phyloP scores from a whole-genome alignment of 116 monocot genomes.

The Dioscorea cayenensis region DNA sequence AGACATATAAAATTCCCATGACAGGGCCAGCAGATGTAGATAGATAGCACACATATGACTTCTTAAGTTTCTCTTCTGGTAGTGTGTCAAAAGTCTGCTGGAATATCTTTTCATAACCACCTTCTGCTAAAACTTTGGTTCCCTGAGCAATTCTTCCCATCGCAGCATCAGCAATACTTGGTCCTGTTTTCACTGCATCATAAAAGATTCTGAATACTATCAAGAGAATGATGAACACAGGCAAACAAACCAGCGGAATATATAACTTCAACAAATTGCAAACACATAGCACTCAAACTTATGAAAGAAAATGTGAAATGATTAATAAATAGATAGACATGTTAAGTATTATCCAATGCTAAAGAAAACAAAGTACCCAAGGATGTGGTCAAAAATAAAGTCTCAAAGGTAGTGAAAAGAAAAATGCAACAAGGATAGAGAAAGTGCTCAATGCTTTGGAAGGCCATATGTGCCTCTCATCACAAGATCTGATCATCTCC shows the following conservation, averaged over 20 bases:
- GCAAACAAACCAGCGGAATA: not conserved
- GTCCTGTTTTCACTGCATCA: constrained; percentile 68
- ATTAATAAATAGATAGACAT: too few relatives aligned
- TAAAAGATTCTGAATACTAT: not conserved
- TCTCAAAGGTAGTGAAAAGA: too few relatives aligned
- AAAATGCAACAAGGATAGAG: too few relatives aligned
- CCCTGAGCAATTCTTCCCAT: constrained; percentile 88
- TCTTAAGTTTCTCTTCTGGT: constrained; percentile 62
- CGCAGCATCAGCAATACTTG: constrained; percentile 72
- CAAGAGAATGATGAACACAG: not conserved
- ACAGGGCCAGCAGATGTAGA: constrained; percentile 92
- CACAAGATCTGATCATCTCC: too few relatives aligned
- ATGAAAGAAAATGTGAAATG: too few relatives aligned
- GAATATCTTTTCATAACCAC: constrained; percentile 82
- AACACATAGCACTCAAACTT: too few relatives aligned
- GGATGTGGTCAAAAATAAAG: too few relatives aligned
- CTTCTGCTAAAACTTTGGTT: constrained; percentile 82
- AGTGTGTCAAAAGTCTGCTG: constrained; percentile 56
- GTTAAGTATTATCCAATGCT: too few relatives aligned
- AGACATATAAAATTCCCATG: constrained; percentile 68
- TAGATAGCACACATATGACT: constrained; percentile 56
- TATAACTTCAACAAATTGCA: too few relatives aligned
- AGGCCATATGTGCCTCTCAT: too few relatives aligned
- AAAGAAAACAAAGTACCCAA: too few relatives aligned
- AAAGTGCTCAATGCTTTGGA: too few relatives aligned